Conservation (phyloP, 805 yeast genomes). For the Kluyveromyces wickerhamii region DNA sequence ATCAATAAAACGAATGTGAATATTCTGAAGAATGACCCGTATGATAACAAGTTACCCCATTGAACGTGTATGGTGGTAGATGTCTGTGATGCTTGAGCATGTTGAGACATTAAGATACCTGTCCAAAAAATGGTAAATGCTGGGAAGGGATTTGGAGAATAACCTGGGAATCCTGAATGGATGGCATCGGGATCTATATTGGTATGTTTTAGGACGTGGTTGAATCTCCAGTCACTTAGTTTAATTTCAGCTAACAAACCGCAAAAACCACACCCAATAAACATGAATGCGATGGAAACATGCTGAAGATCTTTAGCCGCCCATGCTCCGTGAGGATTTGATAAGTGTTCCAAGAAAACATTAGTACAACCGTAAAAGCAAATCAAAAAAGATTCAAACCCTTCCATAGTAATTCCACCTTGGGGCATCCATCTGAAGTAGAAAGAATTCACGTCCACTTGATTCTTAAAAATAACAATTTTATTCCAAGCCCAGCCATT, state of each 20-base stretch:
- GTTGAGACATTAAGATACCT: slow-evolving; percentile 91
- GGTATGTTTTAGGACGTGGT: slow-evolving; percentile 30
- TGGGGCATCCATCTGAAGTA: slow-evolving; percentile 28
- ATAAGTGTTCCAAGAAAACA: slow-evolving; percentile 83
- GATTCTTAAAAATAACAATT: slow-evolving; percentile 23
- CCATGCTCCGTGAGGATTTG: slow-evolving; percentile 75
- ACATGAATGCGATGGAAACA: slow-evolving; percentile 84
- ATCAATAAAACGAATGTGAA: slow-evolving; percentile 51
- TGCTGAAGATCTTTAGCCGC: slow-evolving; percentile 85
- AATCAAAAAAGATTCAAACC: slow-evolving; percentile 69
- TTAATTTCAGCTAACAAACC: slow-evolving; percentile 77
- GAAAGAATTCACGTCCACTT: slow-evolving; percentile 20
- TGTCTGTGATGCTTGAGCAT: slow-evolving; percentile 70
- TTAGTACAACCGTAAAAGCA: slow-evolving; percentile 86
- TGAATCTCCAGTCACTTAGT: slow-evolving; percentile 52
- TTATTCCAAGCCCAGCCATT: slow-evolving; percentile 92
- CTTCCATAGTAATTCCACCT: slow-evolving; percentile 71
- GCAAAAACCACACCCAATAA: slow-evolving; percentile 84
- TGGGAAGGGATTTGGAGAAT: slow-evolving; percentile 91
- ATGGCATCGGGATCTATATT: slow-evolving; percentile 22
- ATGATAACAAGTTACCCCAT: slow-evolving; percentile 86
- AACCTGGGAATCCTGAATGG: slow-evolving; percentile 54
- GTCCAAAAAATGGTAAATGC: slow-evolving; percentile 93
- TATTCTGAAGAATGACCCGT: slow-evolving; percentile 72
- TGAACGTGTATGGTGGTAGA: slow-evolving; percentile 80